phyloP scores from a whole-genome alignment of 495 filamentous ascomycete genomes.

The Penicillium salamii region DNA sequence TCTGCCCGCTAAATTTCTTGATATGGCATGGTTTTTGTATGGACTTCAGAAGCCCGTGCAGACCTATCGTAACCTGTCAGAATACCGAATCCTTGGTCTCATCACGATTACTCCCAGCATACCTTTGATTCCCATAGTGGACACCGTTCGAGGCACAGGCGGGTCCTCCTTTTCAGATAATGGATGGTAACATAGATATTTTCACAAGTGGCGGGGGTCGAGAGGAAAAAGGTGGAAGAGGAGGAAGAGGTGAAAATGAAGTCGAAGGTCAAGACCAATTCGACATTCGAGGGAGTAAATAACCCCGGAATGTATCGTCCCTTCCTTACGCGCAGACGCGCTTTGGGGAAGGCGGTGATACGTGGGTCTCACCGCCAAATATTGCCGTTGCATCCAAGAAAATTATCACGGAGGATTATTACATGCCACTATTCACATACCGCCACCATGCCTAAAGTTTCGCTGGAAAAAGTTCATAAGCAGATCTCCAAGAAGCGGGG shows the following conservation, averaged over 20 bases:
- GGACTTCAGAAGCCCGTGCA: constrained; percentile 89
- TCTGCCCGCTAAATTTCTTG: constrained; percentile 83
- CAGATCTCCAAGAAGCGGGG: constrained; percentile 74
- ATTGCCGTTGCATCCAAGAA: constrained; percentile 22
- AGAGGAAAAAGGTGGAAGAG: constrained; percentile 2
- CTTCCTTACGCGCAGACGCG: constrained; percentile 30
- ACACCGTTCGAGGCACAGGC: constrained; percentile 29
- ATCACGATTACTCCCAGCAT: constrained; percentile 7
- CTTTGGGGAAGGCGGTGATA: constrained; percentile 27
- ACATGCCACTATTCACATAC: not conserved
- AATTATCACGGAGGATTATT: constrained; percentile 16
- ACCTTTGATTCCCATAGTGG: constrained; percentile 73
- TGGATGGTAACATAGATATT: constrained; percentile 17
- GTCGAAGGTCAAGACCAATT: not conserved
- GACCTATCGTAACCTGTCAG: constrained; percentile 50
- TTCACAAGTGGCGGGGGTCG: no score
- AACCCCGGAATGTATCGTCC: constrained; percentile 26
- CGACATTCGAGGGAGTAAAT: constrained; percentile 21
- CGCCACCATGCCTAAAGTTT: constrained; percentile 62
- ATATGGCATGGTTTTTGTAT: constrained; percentile 87
- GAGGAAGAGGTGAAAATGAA: constrained; percentile 3
- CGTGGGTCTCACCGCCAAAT: constrained; percentile 17
- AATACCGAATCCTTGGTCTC: not conserved
- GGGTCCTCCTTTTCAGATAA: constrained; percentile 30
- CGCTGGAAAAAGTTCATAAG: constrained; percentile 76